These are phyloP conservation scores for Gnomoniopsis smithogilvyi DNA, from an alignment of 2,329 filamentous ascomycete genomes.

Conservation along the genomic window DNA sequence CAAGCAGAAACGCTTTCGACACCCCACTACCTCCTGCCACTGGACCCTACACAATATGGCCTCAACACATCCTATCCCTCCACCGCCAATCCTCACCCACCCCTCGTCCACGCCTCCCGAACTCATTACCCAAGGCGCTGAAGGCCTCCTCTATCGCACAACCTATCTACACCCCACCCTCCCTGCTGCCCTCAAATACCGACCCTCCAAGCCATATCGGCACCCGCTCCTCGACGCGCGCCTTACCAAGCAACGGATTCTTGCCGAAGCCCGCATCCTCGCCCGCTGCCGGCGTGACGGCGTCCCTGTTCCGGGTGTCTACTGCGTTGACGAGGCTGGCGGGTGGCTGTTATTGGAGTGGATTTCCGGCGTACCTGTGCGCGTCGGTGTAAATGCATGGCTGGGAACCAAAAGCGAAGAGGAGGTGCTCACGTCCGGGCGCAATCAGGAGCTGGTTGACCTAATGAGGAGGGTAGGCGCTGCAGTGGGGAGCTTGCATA, in stretches of 20 bases:
- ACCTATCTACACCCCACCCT: constrained; percentile 67
- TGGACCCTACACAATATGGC: constrained; percentile 5
- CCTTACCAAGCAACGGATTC: constrained; percentile 80
- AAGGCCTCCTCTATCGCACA: constrained; percentile 89
- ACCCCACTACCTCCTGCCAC: background rate
- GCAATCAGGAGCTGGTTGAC: constrained; percentile 50
- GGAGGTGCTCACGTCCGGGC: constrained; percentile 26
- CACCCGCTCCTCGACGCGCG: constrained; percentile 86
- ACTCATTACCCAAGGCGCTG: constrained; percentile 89
- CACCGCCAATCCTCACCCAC: constrained; percentile 64
- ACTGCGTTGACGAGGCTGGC: constrained; percentile 60
- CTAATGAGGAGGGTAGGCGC: constrained; percentile 70
- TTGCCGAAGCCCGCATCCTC: constrained; percentile 85
- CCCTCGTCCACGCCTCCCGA: constrained; percentile 56
- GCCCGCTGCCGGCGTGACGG: constrained; percentile 75
- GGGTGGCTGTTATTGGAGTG: constrained; percentile 85
- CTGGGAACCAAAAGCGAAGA: constrained; percentile 42
- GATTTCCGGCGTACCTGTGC: constrained; percentile 71
- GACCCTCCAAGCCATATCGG: constrained; percentile 86
- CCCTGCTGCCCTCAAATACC: constrained; percentile 83
- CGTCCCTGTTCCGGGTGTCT: constrained; percentile 76
- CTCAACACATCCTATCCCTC: constrained; percentile 37
- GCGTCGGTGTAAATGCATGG: constrained; percentile 66
- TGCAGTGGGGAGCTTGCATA: constrained; percentile 74
- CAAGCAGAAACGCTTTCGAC: too few species aligned